Percentiles rank a stretch among this genome's conserved stretches.
phyloP scores from a whole-genome alignment of 352 stramenopile genomes.

The Phytophthora boehmeriae region DNA sequence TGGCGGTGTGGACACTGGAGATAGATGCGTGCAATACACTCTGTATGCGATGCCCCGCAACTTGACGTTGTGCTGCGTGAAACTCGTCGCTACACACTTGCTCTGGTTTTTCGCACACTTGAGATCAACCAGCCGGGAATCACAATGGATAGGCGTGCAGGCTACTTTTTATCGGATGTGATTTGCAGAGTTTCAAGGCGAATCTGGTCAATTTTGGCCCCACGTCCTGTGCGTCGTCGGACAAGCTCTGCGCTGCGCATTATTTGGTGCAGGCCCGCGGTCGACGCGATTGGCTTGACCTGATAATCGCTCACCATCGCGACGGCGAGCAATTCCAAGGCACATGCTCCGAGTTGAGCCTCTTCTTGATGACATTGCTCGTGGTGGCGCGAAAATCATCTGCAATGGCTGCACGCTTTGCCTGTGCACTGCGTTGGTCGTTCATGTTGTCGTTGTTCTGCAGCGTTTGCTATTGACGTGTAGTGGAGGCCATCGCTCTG shows the following conservation, averaged over 20 bases:
- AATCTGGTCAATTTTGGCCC: slow-evolving; percentile 20
- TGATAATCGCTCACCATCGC: slow-evolving; percentile 41
- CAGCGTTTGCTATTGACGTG: not conserved
- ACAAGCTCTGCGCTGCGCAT: too few relatives aligned
- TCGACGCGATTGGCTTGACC: slow-evolving; percentile 7
- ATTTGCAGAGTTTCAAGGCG: slow-evolving; percentile 24
- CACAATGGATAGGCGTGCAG: slow-evolving; percentile 31
- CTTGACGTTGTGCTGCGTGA: slow-evolving; percentile 28
- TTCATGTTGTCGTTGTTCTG: not conserved
- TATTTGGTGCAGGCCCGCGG: not conserved
- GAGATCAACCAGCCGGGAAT: slow-evolving; percentile 19
- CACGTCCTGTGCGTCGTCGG: not conserved
- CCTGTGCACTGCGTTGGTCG: not conserved
- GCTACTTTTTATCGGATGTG: slow-evolving; percentile 30
- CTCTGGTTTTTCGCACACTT: slow-evolving; percentile 19
- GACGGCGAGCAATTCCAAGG: slow-evolving; percentile 36
- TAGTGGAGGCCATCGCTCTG: not conserved
- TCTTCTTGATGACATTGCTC: not conserved
- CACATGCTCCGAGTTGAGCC: not conserved
- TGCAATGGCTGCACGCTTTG: slow-evolving; percentile 3
- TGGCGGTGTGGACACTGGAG: slow-evolving; percentile 24
- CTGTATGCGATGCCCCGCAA: slow-evolving; percentile 29
- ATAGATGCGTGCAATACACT: not conserved
- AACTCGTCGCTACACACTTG: slow-evolving; percentile 14
- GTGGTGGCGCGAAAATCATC: not conserved